Conservation (phyloP, 495 filamentous ascomycete species). For the Penicillium fimorum region DNA sequence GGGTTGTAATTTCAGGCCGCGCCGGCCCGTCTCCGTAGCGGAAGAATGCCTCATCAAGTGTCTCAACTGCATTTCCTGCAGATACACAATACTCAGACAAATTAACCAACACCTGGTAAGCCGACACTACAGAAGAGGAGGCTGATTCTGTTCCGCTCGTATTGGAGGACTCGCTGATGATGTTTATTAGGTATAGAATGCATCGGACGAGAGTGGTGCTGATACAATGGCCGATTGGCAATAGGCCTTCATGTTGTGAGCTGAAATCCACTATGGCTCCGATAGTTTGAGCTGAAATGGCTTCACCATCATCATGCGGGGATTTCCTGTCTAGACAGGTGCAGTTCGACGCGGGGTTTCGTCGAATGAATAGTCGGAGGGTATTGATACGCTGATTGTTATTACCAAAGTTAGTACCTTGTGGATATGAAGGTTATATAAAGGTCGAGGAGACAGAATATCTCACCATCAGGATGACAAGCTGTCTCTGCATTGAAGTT, state of each 20-base stretch:
- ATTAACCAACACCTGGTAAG: not conserved
- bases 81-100: not conserved
- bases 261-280: not conserved
- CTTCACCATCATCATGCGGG: not conserved
- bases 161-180: not conserved
- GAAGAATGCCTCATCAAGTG: not conserved
- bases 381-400: not conserved
- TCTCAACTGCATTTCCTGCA: not conserved
- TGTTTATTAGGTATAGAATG: not conserved
- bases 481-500: not conserved
- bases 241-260: not conserved
- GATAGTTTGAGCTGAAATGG: not conserved
- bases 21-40: not conserved
- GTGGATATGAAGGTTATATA: not conserved
- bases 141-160: not conserved
- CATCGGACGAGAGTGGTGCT: not conserved
- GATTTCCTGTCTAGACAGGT: not conserved
- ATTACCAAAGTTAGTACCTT: not conserved
- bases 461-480: not conserved
- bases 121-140: not conserved
- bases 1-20: not conserved
- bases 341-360: not conserved
- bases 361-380: not conserved
- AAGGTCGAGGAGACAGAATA: not conserved
- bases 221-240: not conserved